Evolutionary conservation across 345 rosid genomes (phyloP).

Genomic region (Aquilaria sinensis): DNA sequence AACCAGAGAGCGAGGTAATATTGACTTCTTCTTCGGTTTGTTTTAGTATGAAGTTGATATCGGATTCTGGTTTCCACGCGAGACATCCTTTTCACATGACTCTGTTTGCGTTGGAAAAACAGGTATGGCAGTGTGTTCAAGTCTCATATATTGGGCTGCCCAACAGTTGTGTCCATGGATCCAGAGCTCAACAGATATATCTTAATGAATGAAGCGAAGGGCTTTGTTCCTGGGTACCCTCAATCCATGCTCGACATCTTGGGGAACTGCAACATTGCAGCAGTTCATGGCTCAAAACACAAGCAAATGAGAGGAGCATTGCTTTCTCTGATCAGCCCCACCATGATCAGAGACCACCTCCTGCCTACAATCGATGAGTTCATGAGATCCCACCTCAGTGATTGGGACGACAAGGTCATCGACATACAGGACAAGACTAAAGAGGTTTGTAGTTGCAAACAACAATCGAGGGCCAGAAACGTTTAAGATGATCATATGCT

Average conservation of each 20-base stretch:
- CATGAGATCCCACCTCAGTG: constrained; percentile 70
- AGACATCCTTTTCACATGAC: background rate
- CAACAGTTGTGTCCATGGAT: constrained; percentile 94
- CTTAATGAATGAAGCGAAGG: constrained; percentile 82
- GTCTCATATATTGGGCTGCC: constrained; percentile 89
- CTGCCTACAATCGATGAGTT: constrained; percentile 78
- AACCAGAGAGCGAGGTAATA: constrained; percentile 69
- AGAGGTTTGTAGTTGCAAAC: constrained; percentile 34
- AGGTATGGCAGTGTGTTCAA: constrained; percentile 89
- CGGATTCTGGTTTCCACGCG: too few species aligned
- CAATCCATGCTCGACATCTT: constrained; percentile 91
- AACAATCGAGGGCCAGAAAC: background rate
- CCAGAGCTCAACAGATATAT: constrained; percentile 83
- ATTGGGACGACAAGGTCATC: constrained; percentile 54
- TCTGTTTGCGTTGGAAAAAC: background rate
- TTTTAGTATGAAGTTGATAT: background rate
- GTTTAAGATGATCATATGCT: background rate
- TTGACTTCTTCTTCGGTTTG: background rate
- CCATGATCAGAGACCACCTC: constrained; percentile 71
- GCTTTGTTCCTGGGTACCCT: constrained; percentile 95
- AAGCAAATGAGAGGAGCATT: constrained; percentile 86
- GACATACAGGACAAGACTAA: constrained; percentile 84
- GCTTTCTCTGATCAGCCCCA: constrained; percentile 60
- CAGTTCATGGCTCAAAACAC: constrained; percentile 87
- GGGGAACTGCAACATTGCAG: constrained; percentile 90